Evolutionary conservation across 176 grass and related monocot species (phyloP), one percentile per base, ranked within the genome.

Genomic region (Raddia guianensis): DNA sequence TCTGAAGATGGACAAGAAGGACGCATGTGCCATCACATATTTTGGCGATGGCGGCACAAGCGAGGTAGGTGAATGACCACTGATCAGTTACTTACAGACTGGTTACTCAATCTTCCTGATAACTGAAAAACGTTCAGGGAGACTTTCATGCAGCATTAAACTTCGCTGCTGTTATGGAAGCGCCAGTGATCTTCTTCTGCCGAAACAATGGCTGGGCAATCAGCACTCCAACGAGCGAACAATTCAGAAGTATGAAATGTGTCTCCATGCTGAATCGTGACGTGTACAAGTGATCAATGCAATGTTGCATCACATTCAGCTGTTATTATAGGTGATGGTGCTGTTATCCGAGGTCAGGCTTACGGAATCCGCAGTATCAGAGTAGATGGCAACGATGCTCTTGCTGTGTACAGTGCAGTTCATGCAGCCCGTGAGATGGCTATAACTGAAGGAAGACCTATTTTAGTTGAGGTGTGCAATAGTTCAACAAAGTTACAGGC

Each of bases 131-230:
- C 14, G 27, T 74, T 69, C 66, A 99, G 97, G 97, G 97, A 66
- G 93, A 99, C 72, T 99, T 96, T 72, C 97, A 99, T 79, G 97
- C 93, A 11, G 97, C 91, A 12, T 57, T 99, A 20, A 96, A 96
- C 84, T 96, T 99, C 78, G 93, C 93, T 47, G 97, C 97, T 32
- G 97, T 99, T 53, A 72, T 77, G 74, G 97, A 99, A 73, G 85
- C 86, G 10, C 97, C 97, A 2, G 86, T 96, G 56, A 87, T 99
- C 69, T 99, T 99, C 89, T 99, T 93, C 86, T 99, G 97, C 72
- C 93, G 93, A 18, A 99, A 96, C 82, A 99, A 99, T 90, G 97
- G 97, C 43, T 99, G 97, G 97, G 97, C 97, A 66, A 99, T 99
- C 79, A 99, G 97, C 75, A 99, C 97, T 37, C 97, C 93, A 18